Percentiles rank a stretch among this genome's conserved stretches.
Conservation (phyloP, 2,329 filamentous ascomycete genomes). For the Dendrostoma leiphaemia region DNA sequence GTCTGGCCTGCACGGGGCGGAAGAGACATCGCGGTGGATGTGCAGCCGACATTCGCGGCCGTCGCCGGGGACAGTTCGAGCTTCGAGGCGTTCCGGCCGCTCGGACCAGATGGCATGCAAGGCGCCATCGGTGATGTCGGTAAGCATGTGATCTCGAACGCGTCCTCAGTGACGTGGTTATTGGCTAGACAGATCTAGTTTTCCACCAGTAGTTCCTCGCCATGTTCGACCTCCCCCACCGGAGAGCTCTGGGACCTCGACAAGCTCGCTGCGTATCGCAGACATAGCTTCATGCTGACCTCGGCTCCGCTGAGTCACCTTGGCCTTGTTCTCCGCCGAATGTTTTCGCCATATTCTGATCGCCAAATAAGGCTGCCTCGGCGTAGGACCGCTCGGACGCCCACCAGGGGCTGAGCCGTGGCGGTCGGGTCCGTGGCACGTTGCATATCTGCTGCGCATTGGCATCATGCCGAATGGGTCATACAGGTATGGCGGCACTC, state of each 20-base stretch:
- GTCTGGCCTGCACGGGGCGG: constrained; percentile 41
- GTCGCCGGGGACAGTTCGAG: constrained; percentile 62
- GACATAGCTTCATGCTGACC: constrained; percentile 62
- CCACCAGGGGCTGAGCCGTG: too few relatives aligned
- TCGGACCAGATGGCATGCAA: constrained; percentile 37
- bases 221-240: constrained; percentile 51
- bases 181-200: constrained; percentile 27
- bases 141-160: constrained; percentile 29
- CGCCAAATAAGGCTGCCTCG: too few relatives aligned
- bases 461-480: too few relatives aligned
- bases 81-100: constrained; percentile 63
- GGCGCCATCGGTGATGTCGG: constrained; percentile 34
- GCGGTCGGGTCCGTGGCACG: too few relatives aligned
- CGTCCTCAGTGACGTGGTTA: neutral
- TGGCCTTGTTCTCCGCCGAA: constrained; percentile 50
- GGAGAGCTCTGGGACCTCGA: constrained; percentile 58
- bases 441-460: too few relatives aligned
- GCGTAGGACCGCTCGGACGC: too few relatives aligned
- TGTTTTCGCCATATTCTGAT: constrained; percentile 45
- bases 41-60: constrained; percentile 68
- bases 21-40: constrained; percentile 61
- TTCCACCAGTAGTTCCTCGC: constrained; percentile 48
- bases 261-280: constrained; percentile 50
- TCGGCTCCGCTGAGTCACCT: constrained; percentile 58
- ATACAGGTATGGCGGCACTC: too few relatives aligned